These are phyloP conservation scores for Suhomyces anneliseae DNA, from an alignment of 1,139 yeast genomes.

Conservation along the genomic window DNA sequence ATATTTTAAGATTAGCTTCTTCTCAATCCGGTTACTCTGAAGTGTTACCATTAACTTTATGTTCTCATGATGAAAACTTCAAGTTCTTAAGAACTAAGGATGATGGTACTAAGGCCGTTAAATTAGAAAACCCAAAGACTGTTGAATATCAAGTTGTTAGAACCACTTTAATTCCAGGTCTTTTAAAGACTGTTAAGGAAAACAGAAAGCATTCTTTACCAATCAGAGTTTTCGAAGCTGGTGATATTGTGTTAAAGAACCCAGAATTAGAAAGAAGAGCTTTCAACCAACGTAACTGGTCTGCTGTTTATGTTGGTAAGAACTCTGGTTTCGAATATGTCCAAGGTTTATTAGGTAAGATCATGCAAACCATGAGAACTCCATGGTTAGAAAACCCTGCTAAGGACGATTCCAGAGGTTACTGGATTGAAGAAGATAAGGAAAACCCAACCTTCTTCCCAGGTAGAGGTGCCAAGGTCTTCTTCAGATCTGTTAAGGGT, in stretches of 20 bases:
- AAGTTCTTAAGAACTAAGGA: slow-evolving; percentile 75
- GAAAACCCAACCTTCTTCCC: slow-evolving; percentile 83
- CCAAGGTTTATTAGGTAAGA: slow-evolving; percentile 91
- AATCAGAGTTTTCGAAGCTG: slow-evolving; percentile 89
- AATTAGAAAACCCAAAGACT: slow-evolving; percentile 94
- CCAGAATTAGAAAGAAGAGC: slow-evolving; percentile 83
- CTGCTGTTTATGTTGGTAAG: slow-evolving; percentile 91
- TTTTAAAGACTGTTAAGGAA: slow-evolving; percentile 92
- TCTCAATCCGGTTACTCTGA: slow-evolving; percentile 97
- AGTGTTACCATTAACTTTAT: slow-evolving; percentile 90
- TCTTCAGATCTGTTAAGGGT: slow-evolving; percentile 65
- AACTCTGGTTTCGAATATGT: slow-evolving; percentile 92
- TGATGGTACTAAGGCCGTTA: slow-evolving; percentile 76
- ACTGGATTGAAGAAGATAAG: slow-evolving; percentile 76
- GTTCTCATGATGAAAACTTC: slow-evolving; percentile 97
- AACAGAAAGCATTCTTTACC: slow-evolving; percentile 96
- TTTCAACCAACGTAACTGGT: slow-evolving; percentile 90
- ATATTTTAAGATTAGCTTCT: slow-evolving; percentile 85
- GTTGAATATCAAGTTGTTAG: slow-evolving; percentile 96
- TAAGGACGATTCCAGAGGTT: slow-evolving; percentile 64
- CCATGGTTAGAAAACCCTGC: slow-evolving; percentile 68
- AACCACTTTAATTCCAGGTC: slow-evolving; percentile 91
- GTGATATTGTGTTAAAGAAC: slow-evolving; percentile 91
- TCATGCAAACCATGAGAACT: slow-evolving; percentile 95
- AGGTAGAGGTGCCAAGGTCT: slow-evolving; percentile 92